A percentile compares a stretch with the other conserved stretches of the same genome.
Evolutionary conservation across 139 green algal genomes (phyloP).

Genomic region (Micromonas commoda): DNA sequence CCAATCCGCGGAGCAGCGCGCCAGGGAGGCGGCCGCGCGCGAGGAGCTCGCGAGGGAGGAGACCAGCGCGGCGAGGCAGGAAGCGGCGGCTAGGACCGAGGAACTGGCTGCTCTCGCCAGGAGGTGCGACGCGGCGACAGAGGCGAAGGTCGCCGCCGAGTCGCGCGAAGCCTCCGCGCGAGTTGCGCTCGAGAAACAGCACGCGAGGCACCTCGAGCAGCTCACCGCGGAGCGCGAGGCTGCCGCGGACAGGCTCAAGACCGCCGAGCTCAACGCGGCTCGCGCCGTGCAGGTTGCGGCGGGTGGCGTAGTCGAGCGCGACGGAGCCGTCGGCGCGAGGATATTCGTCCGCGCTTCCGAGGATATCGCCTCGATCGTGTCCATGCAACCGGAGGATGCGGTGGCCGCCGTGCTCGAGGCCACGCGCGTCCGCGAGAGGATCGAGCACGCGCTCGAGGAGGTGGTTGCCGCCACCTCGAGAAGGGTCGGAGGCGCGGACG

Average conservation of each 20-base stretch:
- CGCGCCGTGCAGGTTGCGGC: neutral
- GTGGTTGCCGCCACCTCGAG: too few relatives aligned
- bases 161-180: neutral
- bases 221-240: neutral
- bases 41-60: neutral
- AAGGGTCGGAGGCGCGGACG: too few relatives aligned
- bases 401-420: too few relatives aligned
- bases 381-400: too few relatives aligned
- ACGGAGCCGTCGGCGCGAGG: neutral
- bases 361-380: too few relatives aligned
- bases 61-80: neutral
- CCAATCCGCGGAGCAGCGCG: too few relatives aligned
- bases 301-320: neutral
- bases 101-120: neutral
- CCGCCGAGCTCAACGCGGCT: neutral
- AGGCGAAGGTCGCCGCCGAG: neutral
- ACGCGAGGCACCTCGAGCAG: constrained; percentile 19
- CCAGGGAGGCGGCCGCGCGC: neutral
- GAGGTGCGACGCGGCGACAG: neutral
- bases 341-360: neutral
- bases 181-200: neutral
- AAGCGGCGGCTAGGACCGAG: neutral
- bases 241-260: neutral
- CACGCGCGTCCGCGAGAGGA: too few relatives aligned
- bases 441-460: too few relatives aligned